A percentile compares a stretch with the other conserved stretches of the same genome.
Evolutionary conservation across 257 asterid genomes (phyloP).

Genomic region (Solanum pinnatisectum): DNA sequence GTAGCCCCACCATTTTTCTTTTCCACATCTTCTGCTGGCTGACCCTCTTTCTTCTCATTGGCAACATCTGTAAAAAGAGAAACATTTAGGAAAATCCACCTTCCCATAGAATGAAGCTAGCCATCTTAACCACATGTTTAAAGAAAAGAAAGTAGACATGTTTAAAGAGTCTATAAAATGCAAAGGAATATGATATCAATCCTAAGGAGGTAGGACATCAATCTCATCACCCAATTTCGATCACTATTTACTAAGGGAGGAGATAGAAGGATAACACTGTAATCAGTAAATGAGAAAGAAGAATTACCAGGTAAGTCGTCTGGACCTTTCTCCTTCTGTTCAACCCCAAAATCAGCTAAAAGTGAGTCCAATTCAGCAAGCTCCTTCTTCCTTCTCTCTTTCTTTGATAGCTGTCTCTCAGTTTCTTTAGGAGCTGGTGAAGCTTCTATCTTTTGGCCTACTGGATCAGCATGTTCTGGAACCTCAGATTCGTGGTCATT

Average conservation of each 20-base stretch:
- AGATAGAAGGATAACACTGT: not conserved
- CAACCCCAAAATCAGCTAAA: constrained; percentile 72
- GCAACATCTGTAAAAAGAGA: constrained; percentile 15
- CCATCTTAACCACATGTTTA: not conserved
- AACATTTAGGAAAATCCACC: not conserved
- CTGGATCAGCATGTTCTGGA: constrained; percentile 39
- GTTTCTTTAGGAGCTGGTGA: constrained; percentile 55
- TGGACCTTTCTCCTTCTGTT: constrained; percentile 30
- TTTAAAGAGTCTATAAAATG: not conserved
- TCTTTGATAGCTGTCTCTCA: constrained; percentile 89
- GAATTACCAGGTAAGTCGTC: constrained; percentile 49
- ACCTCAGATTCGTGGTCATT: constrained; percentile 62
- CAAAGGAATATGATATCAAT: not conserved
- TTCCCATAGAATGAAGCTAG: not conserved
- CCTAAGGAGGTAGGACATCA: not conserved
- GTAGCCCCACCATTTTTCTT: constrained; percentile 48
- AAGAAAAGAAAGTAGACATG: not conserved
- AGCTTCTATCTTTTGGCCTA: not conserved
- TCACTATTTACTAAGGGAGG: not conserved
- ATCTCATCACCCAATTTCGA: not conserved
- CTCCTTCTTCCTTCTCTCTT: constrained; percentile 89
- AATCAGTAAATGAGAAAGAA: not conserved
- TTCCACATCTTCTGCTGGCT: constrained; percentile 32
- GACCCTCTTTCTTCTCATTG: constrained; percentile 33
- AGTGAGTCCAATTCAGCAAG: constrained; percentile 91